Conservation (phyloP, 805 yeast genomes). For the Wickerhamomyces bisporus region DNA sequence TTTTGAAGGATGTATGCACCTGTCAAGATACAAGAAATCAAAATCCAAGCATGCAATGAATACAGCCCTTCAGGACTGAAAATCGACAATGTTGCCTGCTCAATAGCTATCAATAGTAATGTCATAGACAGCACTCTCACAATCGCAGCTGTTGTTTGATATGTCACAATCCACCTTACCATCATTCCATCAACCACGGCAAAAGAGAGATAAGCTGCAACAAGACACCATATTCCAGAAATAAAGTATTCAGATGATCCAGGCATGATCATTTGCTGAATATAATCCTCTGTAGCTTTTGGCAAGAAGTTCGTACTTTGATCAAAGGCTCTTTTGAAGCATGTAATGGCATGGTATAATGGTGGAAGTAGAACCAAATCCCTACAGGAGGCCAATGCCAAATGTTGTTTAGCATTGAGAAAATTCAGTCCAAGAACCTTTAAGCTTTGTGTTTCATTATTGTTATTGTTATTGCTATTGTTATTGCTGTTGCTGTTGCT, state of each 20-base stretch:
- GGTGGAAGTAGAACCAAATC: slow-evolving; percentile 72
- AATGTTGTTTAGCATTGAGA: slow-evolving; percentile 70
- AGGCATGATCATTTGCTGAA: slow-evolving; percentile 29
- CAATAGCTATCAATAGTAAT: slow-evolving; percentile 61
- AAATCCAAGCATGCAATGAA: slow-evolving; percentile 84
- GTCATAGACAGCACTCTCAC: slow-evolving; percentile 83
- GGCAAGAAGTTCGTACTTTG: not conserved
- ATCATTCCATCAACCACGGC: slow-evolving; percentile 83
- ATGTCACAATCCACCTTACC: slow-evolving; percentile 91
- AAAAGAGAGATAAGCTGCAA: slow-evolving; percentile 78
- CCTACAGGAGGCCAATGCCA: slow-evolving; percentile 70
- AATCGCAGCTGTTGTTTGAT: slow-evolving; percentile 83
- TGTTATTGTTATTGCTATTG: slow-evolving; percentile 6
- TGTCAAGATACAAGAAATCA: slow-evolving; percentile 82
- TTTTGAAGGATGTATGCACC: slow-evolving; percentile 78
- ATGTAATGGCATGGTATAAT: slow-evolving; percentile 45
- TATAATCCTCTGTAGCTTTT: slow-evolving; percentile 3
- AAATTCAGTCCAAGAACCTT: slow-evolving; percentile 66
- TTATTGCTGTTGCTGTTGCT: not conserved
- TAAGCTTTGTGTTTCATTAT: slow-evolving; percentile 19
- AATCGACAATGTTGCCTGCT: slow-evolving; percentile 60
- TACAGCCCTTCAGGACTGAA: slow-evolving; percentile 69
- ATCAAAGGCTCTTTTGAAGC: slow-evolving; percentile 27
- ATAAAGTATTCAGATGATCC: slow-evolving; percentile 73
- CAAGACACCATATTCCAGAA: slow-evolving; percentile 91